These are phyloP conservation scores for Wallemia mellicola DNA, from an alignment of 1,284 basidiomycete genomes.

Conservation along the genomic window DNA sequence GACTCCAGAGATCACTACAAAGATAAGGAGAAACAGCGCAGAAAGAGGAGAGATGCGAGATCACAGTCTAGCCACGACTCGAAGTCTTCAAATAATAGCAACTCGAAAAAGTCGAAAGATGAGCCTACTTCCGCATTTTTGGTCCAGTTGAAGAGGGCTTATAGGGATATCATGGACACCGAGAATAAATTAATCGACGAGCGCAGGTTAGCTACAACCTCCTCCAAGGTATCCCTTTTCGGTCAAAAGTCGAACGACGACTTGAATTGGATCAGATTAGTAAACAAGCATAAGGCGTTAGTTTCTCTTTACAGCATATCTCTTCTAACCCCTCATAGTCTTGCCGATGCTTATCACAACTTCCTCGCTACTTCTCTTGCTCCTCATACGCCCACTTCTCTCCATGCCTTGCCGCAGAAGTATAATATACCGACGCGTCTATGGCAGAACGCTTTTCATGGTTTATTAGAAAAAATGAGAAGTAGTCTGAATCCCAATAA, in stretches of 20 bases:
- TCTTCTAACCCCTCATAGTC: too few species aligned
- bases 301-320: too few species aligned
- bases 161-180: not conserved
- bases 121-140: not conserved
- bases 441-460: slow-evolving; percentile 75
- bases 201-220: not conserved
- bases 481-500: slow-evolving; percentile 20
- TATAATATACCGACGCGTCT: slow-evolving; percentile 83
- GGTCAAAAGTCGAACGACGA: not conserved
- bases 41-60: not conserved
- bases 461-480: slow-evolving; percentile 61
- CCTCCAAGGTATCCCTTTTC: not conserved
- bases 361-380: slow-evolving; percentile 60
- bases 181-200: not conserved
- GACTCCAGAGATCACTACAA: not conserved
- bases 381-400: slow-evolving; percentile 53
- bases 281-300: not conserved
- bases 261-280: not conserved
- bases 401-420: slow-evolving; percentile 62
- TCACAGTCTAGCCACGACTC: not conserved
- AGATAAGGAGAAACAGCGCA: not conserved
- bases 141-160: not conserved
- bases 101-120: not conserved
- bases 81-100: not conserved
- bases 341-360: slow-evolving; percentile 64